These are phyloP conservation scores for Earliella scabrosa DNA, from an alignment of 1,284 basidiomycete genomes.

Conservation along the genomic window DNA sequence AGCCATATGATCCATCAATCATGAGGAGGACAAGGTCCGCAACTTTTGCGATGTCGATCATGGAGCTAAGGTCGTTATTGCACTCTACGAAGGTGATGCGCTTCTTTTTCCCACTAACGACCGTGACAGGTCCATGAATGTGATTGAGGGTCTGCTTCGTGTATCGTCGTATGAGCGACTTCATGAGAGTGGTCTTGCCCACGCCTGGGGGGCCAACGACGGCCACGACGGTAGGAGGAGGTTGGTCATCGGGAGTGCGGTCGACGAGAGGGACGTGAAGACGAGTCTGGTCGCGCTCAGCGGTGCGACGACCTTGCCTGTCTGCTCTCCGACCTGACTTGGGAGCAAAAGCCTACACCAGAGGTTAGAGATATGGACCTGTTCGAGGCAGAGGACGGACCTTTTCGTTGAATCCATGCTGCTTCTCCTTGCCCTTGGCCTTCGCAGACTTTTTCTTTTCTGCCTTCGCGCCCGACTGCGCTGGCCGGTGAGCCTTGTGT, in stretches of 20 bases:
- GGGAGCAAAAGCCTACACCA: constrained; percentile 86
- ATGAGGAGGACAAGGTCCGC: constrained; percentile 96
- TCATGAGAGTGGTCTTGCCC: constrained; percentile 94
- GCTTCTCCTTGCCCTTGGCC: constrained; percentile 66
- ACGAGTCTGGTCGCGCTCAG: constrained; percentile 92
- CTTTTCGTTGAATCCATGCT: constrained; percentile 89
- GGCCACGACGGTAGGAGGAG: constrained; percentile 96
- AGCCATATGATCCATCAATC: constrained; percentile 98
- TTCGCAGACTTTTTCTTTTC: constrained; percentile 67
- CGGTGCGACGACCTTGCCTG: constrained; percentile 87
- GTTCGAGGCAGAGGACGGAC: constrained; percentile 45
- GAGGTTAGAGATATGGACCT: neutral
- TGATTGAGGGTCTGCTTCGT: constrained; percentile 95
- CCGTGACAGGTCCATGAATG: constrained; percentile 92
- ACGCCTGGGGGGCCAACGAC: constrained; percentile 97
- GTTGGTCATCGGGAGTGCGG: constrained; percentile 89
- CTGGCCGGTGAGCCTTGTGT: constrained; percentile 79
- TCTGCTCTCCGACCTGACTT: constrained; percentile 89
- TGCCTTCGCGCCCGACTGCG: constrained; percentile 74
- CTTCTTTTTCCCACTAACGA: constrained; percentile 92
- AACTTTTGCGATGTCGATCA: constrained; percentile 98
- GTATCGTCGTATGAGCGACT: constrained; percentile 90
- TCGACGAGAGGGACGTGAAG: constrained; percentile 97
- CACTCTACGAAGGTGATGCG: constrained; percentile 96
- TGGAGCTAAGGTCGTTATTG: constrained; percentile 96